Conservation (phyloP, 495 filamentous ascomycete species). For the Lophium mytilinum region DNA sequence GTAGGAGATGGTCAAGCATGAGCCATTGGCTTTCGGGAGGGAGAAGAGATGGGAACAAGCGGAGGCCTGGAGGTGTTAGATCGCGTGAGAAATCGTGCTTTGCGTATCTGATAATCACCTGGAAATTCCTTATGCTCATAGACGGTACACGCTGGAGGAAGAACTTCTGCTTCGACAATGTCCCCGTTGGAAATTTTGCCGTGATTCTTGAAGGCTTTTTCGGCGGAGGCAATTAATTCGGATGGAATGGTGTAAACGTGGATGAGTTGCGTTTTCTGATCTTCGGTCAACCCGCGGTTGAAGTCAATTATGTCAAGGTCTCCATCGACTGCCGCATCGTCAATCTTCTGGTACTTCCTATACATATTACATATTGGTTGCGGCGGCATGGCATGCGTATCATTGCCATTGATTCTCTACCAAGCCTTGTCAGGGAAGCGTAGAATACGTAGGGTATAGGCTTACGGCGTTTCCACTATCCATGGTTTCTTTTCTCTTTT, state of each 20-base stretch:
- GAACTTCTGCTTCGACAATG: background rate
- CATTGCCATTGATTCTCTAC: background rate
- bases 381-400: conserved; percentile 18
- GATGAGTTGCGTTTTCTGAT: conserved; percentile 5
- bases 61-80: conserved; percentile 15
- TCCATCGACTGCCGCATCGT: conserved; percentile 7
- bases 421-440: no score
- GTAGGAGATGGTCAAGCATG: conserved; percentile 17
- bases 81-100: conserved; percentile 5
- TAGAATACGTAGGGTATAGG: no score
- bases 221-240: background rate
- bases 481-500: no score
- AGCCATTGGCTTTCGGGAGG: conserved; percentile 20
- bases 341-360: conserved; percentile 20
- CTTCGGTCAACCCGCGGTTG: conserved; percentile 6
- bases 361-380: conserved; percentile 16
- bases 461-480: no score
- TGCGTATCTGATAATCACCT: background rate
- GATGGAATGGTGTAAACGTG: conserved; percentile 4
- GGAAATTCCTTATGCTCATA: background rate
- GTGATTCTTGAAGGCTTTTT: conserved; percentile 3
- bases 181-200: conserved; percentile 1
- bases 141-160: background rate
- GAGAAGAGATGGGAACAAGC: conserved; percentile 14
- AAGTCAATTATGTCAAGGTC: conserved; percentile 10